Percentiles rank a stretch among this genome's conserved stretches.
Evolutionary conservation across 1,139 yeast species (phyloP).

Genomic region (Saccharomyces pastorianus): DNA sequence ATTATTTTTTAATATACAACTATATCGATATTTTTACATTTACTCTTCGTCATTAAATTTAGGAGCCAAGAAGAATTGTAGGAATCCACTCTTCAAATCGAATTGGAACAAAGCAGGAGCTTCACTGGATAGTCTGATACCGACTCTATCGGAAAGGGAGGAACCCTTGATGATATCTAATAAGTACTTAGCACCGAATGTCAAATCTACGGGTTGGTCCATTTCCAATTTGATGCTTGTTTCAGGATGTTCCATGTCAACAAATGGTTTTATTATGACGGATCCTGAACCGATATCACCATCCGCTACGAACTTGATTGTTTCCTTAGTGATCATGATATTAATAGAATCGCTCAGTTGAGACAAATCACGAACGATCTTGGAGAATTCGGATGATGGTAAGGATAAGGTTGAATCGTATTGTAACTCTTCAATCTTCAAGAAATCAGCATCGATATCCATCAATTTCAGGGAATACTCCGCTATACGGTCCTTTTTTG

Average conservation of each 20-base stretch:
- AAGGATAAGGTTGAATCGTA: constrained; percentile 78
- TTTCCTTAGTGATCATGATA: constrained; percentile 82
- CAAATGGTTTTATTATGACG: constrained; percentile 75
- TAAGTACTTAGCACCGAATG: constrained; percentile 87
- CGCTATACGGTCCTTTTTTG: constrained; percentile 81
- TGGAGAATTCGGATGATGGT: constrained; percentile 85
- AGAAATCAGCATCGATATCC: constrained; percentile 94
- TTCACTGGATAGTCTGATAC: constrained; percentile 80
- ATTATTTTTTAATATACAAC: constrained; percentile 2
- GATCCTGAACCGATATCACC: constrained; percentile 92
- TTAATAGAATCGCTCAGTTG: constrained; percentile 81
- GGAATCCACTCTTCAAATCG: constrained; percentile 84
- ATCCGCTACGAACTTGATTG: constrained; percentile 81
- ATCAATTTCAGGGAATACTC: constrained; percentile 87
- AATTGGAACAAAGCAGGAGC: constrained; percentile 93
- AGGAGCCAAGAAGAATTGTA: constrained; percentile 95
- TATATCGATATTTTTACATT: constrained; percentile 4
- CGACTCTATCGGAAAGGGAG: constrained; percentile 63
- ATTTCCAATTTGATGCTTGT: constrained; percentile 67
- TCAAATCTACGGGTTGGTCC: constrained; percentile 79
- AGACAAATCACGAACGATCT: constrained; percentile 80
- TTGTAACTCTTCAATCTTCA: constrained; percentile 90
- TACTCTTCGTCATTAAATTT: constrained; percentile 87
- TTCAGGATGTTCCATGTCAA: constrained; percentile 73
- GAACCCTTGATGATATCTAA: constrained; percentile 89